Conservation (phyloP, 192 early-diverging fungal species). For the Rhizophagus clarus region DNA sequence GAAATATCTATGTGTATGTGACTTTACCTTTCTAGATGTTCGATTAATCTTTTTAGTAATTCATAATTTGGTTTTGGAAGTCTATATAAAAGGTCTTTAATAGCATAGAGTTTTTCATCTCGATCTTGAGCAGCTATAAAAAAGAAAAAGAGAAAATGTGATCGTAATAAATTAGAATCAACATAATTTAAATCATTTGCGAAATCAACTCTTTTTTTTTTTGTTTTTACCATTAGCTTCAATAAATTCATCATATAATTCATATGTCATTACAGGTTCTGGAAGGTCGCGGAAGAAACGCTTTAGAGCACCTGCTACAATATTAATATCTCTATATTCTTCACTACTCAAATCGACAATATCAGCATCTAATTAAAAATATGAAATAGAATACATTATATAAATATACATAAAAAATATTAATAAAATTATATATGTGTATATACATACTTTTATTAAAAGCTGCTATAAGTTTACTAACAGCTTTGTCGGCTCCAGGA, state of each 20-base stretch:
- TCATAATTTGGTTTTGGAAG: slow-evolving; percentile 65
- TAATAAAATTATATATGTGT: neutral
- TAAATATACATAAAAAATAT: no score
- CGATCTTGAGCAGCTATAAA: slow-evolving; percentile 59
- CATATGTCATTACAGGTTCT: slow-evolving; percentile 88
- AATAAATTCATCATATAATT: slow-evolving; percentile 82
- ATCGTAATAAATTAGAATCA: neutral
- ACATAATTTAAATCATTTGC: neutral
- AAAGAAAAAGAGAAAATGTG: no score
- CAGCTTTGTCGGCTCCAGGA: slow-evolving; percentile 63
- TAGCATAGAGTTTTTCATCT: slow-evolving; percentile 72
- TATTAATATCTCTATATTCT: slow-evolving; percentile 75
- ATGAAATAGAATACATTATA: neutral
- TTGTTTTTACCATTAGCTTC: slow-evolving; percentile 58
- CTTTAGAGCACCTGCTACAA: slow-evolving; percentile 88
- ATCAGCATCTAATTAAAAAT: slow-evolving; percentile 29
- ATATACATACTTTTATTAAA: slow-evolving; percentile 59
- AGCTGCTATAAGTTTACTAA: slow-evolving; percentile 57
- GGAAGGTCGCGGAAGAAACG: slow-evolving; percentile 94
- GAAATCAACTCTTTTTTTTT: no score
- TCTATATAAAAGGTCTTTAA: slow-evolving; percentile 67
- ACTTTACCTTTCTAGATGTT: slow-evolving; percentile 65
- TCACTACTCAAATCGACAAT: slow-evolving; percentile 60
- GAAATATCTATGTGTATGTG: neutral
- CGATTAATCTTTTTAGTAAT: slow-evolving; percentile 68